A percentile compares a stretch with the other conserved stretches of the same genome.
Evolutionary conservation across 345 rosid genomes (phyloP).

Genomic region (Eucalyptus tenuipes): DNA sequence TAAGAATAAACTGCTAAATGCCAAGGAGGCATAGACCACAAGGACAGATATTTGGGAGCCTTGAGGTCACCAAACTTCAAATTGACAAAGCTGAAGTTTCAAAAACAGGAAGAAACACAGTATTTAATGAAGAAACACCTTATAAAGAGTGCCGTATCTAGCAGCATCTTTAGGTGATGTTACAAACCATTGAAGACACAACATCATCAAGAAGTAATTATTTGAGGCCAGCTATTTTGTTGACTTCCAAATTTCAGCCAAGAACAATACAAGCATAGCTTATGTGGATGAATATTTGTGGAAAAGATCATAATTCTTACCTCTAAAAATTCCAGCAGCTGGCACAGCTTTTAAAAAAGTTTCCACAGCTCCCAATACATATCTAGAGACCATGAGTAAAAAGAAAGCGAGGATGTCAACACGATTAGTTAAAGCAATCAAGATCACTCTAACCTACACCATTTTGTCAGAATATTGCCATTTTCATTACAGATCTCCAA

Average conservation of each 20-base stretch:
- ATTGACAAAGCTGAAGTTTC: background rate
- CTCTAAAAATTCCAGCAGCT: slow-evolving; percentile 91
- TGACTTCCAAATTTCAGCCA: background rate
- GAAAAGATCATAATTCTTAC: slow-evolving; percentile 12
- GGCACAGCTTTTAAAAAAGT: slow-evolving; percentile 96
- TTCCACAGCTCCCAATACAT: slow-evolving; percentile 98
- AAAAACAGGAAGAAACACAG: background rate
- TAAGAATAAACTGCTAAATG: background rate
- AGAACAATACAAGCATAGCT: background rate
- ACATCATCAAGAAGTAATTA: background rate
- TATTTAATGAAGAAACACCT: background rate
- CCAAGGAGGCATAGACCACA: background rate
- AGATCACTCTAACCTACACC: background rate
- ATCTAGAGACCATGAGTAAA: slow-evolving; percentile 29
- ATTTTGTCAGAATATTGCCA: background rate
- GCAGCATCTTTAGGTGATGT: background rate
- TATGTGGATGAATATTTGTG: background rate
- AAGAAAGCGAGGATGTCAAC: background rate
- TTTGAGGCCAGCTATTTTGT: background rate
- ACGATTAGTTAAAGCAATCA: background rate
- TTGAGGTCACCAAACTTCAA: background rate
- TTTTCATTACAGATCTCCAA: background rate
- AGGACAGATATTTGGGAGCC: background rate
- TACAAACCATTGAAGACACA: background rate
- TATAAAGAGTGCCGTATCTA: background rate